Percentiles rank a stretch among this genome's conserved stretches.
phyloP scores from a whole-genome alignment of 176 grass and related monocot species.

The Carex pumila region DNA sequence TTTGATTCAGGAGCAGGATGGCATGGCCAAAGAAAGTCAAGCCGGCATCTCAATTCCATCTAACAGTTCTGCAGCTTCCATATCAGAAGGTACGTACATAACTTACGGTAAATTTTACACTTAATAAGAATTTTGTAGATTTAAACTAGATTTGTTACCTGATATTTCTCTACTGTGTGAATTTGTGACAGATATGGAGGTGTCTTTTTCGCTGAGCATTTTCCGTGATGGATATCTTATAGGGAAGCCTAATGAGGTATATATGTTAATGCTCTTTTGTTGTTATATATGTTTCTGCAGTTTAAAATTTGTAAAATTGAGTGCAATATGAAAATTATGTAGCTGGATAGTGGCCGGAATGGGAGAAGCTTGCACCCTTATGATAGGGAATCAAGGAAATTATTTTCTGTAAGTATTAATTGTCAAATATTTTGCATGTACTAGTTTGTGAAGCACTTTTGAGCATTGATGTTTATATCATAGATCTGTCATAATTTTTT shows the following conservation, averaged over 20 bases:
- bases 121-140: background rate
- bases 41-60: constrained; percentile 40
- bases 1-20: constrained; percentile 9
- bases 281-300: background rate
- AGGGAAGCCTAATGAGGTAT: constrained; percentile 61
- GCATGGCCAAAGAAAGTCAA: constrained; percentile 10
- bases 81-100: constrained; percentile 33
- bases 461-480: constrained; percentile 6
- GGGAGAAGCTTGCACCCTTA: constrained; percentile 85
- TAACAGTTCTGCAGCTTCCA: constrained; percentile 26
- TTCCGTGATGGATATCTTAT: constrained; percentile 82
- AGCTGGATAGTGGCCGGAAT: constrained; percentile 68
- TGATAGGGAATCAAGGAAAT: constrained; percentile 75
- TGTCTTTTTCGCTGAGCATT: constrained; percentile 88
- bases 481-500: background rate
- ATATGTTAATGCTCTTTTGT: constrained; percentile 28
- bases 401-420: constrained; percentile 83
- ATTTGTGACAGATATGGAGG: constrained; percentile 68
- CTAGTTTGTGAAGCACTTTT: background rate
- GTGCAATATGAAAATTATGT: constrained; percentile 22
- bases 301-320: constrained; percentile 13
- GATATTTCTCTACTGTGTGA: constrained; percentile 9
- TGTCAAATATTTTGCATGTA: constrained; percentile 15
- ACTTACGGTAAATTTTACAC: background rate
- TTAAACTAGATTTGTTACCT: constrained; percentile 19